Conservation (phyloP, 2,329 filamentous ascomycete genomes). For the Xylariaceae sp. region DNA sequence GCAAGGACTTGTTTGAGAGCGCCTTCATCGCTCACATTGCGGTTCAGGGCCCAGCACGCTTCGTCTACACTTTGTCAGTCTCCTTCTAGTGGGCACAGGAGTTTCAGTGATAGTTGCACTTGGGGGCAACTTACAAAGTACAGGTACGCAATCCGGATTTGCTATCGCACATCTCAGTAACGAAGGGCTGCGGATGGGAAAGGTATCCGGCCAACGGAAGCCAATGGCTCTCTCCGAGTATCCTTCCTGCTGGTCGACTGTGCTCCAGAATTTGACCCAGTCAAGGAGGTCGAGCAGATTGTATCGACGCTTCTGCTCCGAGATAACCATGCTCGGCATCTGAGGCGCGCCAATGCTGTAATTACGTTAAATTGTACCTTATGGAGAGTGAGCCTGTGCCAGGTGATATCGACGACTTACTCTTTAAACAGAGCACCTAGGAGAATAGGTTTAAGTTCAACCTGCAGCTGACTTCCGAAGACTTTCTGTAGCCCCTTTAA, state of each 20-base stretch:
- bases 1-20: slow-evolving; percentile 11
- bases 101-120: too few relatives aligned
- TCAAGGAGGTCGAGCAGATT: slow-evolving; percentile 10
- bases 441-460: slow-evolving; percentile 13
- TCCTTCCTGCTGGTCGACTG: slow-evolving; percentile 15
- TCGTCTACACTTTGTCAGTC: slow-evolving; percentile 10
- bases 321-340: slow-evolving; percentile 8
- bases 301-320: slow-evolving; percentile 14
- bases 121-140: slow-evolving; percentile 10
- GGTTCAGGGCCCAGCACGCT: slow-evolving; percentile 15
- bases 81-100: background rate
- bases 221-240: background rate
- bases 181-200: slow-evolving; percentile 17
- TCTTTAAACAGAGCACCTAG: slow-evolving; percentile 19
- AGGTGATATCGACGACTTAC: background rate
- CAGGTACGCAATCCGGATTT: slow-evolving; percentile 4
- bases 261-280: slow-evolving; percentile 15
- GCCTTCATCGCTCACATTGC: slow-evolving; percentile 13
- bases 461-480: slow-evolving; percentile 14
- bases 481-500: slow-evolving; percentile 2
- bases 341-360: slow-evolving; percentile 15
- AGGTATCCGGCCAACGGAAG: slow-evolving; percentile 14
- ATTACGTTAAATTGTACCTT: background rate
- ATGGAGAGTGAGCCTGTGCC: too few relatives aligned
- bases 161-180: slow-evolving; percentile 16